These are phyloP conservation scores for Tetrahymena malaccensis DNA, from an alignment of 73 alveolate species.

Conservation along the genomic window DNA sequence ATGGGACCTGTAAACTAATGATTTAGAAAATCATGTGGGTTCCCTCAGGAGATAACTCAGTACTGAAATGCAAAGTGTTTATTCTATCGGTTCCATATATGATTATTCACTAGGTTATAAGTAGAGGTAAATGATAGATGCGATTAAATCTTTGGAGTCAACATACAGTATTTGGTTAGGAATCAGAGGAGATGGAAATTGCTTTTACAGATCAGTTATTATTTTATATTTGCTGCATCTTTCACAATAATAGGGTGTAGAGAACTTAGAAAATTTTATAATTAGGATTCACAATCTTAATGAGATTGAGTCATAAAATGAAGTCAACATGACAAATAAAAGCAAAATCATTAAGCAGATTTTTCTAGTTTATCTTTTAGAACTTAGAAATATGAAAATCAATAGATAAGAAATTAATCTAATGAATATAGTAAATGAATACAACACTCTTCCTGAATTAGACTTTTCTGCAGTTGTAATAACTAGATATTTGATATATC, in stretches of 20 bases:
- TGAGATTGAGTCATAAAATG: neutral
- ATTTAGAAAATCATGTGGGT: neutral
- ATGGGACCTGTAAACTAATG: neutral
- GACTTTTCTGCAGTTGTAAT: neutral
- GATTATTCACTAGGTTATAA: neutral
- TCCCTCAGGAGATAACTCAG: neutral
- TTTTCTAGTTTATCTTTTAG: neutral
- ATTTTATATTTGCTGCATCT: neutral
- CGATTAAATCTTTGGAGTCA: neutral
- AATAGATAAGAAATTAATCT: neutral
- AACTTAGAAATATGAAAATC: neutral
- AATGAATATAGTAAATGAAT: neutral
- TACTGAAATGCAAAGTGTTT: neutral
- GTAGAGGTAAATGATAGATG: neutral
- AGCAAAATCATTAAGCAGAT: neutral
- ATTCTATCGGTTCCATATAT: neutral
- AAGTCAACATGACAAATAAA: neutral
- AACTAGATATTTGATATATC: neutral
- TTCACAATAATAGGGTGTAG: neutral
- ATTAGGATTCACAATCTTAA: neutral
- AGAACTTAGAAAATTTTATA: neutral
- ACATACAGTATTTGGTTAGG: neutral
- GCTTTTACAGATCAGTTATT: neutral
- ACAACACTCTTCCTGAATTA: neutral
- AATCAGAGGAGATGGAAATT: neutral